These are phyloP conservation scores for Microbotryomycetes sp. DNA, from an alignment of 1,284 basidiomycete species.

Conservation along the genomic window DNA sequence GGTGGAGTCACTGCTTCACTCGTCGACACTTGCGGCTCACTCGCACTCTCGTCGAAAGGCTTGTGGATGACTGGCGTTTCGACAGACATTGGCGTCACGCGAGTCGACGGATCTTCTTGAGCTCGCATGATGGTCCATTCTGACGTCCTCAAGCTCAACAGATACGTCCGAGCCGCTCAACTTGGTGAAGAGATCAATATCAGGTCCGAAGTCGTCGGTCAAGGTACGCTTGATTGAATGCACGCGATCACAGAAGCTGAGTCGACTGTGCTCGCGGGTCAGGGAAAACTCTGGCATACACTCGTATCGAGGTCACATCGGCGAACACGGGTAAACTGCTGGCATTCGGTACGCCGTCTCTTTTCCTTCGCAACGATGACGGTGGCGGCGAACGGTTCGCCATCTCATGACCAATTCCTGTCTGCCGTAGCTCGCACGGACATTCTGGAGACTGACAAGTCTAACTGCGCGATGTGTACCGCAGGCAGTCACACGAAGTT, in stretches of 20 bases:
- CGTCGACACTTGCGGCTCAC: constrained; percentile 75
- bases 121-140: constrained; percentile 14
- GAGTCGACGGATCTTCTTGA: constrained; percentile 63
- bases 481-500: constrained; percentile 67
- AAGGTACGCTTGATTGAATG: constrained; percentile 16
- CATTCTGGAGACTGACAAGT: no score
- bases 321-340: constrained; percentile 57
- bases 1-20: constrained; percentile 77
- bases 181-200: constrained; percentile 20
- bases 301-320: constrained; percentile 68
- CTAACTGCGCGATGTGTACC: no score
- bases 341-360: constrained; percentile 61
- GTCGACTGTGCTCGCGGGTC: neutral
- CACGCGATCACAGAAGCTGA: neutral
- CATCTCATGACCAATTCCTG: neutral
- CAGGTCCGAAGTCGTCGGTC: constrained; percentile 21
- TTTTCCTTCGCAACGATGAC: neutral
- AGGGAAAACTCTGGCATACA: constrained; percentile 80
- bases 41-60: constrained; percentile 72
- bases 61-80: constrained; percentile 78
- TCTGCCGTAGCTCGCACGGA: constrained; percentile 47
- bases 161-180: constrained; percentile 33
- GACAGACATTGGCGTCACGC: constrained; percentile 77
- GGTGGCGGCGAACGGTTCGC: constrained; percentile 11
- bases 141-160: constrained; percentile 30